Evolutionary conservation across 179 eudicot genomes (phyloP).

Genomic region (Beta corolliflora): DNA sequence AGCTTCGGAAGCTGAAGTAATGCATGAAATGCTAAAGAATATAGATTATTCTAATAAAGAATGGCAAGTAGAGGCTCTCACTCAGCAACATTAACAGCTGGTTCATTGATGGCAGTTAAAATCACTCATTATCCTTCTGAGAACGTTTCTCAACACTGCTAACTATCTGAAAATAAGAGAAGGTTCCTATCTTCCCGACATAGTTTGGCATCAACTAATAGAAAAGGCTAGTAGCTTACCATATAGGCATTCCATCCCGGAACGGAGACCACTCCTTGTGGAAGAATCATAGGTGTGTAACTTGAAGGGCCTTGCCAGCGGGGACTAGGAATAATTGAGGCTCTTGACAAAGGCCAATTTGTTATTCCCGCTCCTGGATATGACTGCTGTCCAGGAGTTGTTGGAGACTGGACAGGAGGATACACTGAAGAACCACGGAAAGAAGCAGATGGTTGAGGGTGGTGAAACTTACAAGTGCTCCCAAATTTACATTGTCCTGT

Average conservation of each 20-base stretch:
- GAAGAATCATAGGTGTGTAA: slow-evolving; percentile 77
- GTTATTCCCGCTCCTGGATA: slow-evolving; percentile 61
- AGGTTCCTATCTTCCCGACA: background rate
- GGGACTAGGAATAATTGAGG: slow-evolving; percentile 74
- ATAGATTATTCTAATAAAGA: background rate
- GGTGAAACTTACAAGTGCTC: slow-evolving; percentile 91
- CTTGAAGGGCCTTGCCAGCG: slow-evolving; percentile 95
- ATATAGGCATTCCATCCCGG: slow-evolving; percentile 85
- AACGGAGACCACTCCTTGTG: slow-evolving; percentile 88
- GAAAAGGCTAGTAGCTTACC: slow-evolving; percentile 51
- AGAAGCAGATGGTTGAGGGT: slow-evolving; percentile 91
- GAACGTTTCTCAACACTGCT: background rate
- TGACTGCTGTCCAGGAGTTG: slow-evolving; percentile 75
- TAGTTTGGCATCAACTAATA: background rate
- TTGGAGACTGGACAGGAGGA: slow-evolving; percentile 81
- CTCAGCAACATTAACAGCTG: background rate
- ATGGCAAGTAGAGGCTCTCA: background rate
- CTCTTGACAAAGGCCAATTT: slow-evolving; percentile 80
- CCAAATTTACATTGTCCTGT: slow-evolving; percentile 98
- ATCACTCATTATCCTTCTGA: background rate
- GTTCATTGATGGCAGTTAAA: background rate
- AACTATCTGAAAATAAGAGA: background rate
- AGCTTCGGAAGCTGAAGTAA: background rate
- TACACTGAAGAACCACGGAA: slow-evolving; percentile 84
- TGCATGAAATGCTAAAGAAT: background rate